phyloP scores from a whole-genome alignment of 164 flowering plant genomes.

The Hamamelis virginiana region DNA sequence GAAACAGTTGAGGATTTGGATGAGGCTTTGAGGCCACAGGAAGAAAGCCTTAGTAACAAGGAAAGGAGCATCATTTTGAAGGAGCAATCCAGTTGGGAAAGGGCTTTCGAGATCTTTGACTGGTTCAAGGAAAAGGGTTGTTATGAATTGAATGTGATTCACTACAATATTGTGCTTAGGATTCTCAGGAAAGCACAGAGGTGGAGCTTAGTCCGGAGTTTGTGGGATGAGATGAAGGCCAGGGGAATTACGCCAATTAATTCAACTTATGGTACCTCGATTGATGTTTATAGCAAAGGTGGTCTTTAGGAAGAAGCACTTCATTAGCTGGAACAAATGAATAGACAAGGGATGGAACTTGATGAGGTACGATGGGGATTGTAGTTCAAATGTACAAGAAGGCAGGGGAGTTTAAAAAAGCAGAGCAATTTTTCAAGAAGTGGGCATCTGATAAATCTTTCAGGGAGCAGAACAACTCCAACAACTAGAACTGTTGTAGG shows the following conservation, averaged over 20 bases:
- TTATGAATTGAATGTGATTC: slow-evolving; percentile 91
- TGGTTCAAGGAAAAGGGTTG: slow-evolving; percentile 84
- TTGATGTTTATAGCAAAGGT: slow-evolving; percentile 87
- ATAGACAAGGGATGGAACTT: slow-evolving; percentile 65
- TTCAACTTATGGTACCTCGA: slow-evolving; percentile 84
- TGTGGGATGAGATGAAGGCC: slow-evolving; percentile 72
- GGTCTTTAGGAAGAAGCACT: slow-evolving; percentile 68
- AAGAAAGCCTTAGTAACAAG: slow-evolving; percentile 55
- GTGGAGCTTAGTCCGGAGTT: slow-evolving; percentile 55
- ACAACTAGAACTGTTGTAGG: slow-evolving; percentile 1
- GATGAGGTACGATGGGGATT: slow-evolving; percentile 93
- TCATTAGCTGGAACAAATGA: slow-evolving; percentile 71
- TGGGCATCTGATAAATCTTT: slow-evolving; percentile 55
- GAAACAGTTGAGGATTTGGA: slow-evolving; percentile 57
- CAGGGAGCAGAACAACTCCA: slow-evolving; percentile 6
- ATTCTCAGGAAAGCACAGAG: slow-evolving; percentile 68
- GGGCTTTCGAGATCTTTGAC: slow-evolving; percentile 81
- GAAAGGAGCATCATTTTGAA: slow-evolving; percentile 90
- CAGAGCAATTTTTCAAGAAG: slow-evolving; percentile 68
- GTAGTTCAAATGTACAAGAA: slow-evolving; percentile 79
- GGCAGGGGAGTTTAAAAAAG: slow-evolving; percentile 72
- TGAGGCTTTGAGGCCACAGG: slow-evolving; percentile 83
- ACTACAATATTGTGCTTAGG: slow-evolving; percentile 83
- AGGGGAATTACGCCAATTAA: slow-evolving; percentile 58
- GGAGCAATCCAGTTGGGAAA: slow-evolving; percentile 77